Conservation (phyloP, 306 rosid genomes). For the Boehmeria nivea region DNA sequence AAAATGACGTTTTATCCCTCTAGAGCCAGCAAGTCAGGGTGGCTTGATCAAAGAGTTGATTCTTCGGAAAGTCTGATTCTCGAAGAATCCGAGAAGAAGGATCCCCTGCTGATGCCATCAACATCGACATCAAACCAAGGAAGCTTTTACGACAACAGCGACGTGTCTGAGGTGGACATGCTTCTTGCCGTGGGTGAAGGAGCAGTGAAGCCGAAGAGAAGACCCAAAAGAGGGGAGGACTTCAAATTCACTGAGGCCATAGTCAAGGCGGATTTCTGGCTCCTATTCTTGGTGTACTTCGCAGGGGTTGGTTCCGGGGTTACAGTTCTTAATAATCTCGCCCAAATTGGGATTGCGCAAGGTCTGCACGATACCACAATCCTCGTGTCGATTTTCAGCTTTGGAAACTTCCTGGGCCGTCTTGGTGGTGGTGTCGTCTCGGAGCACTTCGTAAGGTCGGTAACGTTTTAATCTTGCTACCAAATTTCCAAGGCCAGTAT, state of each 20-base stretch:
- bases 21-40: too few relatives aligned
- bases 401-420: conserved; percentile 72
- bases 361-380: conserved; percentile 62
- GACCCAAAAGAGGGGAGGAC: conserved; percentile 85
- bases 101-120: conserved; percentile 37
- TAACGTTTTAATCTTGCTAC: conserved; percentile 18
- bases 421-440: conserved; percentile 87
- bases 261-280: conserved; percentile 82
- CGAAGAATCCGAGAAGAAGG: conserved; percentile 28
- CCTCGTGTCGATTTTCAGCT: conserved; percentile 67
- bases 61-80: conserved; percentile 33
- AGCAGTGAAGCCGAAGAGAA: conserved; percentile 66
- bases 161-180: conserved; percentile 56
- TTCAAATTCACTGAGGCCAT: conserved; percentile 60
- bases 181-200: conserved; percentile 91
- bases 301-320: conserved; percentile 86
- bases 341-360: conserved; percentile 74
- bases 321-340: conserved; percentile 67
- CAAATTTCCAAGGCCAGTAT: not conserved
- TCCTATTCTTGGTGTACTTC: conserved; percentile 63
- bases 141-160: conserved; percentile 42
- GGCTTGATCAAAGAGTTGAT: conserved; percentile 19
- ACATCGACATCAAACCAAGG: conserved; percentile 36
- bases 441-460: conserved; percentile 73
- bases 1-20: conserved; percentile 62